phyloP scores from a whole-genome alignment of 148 eudicot species.

The Limonium bicolor region DNA sequence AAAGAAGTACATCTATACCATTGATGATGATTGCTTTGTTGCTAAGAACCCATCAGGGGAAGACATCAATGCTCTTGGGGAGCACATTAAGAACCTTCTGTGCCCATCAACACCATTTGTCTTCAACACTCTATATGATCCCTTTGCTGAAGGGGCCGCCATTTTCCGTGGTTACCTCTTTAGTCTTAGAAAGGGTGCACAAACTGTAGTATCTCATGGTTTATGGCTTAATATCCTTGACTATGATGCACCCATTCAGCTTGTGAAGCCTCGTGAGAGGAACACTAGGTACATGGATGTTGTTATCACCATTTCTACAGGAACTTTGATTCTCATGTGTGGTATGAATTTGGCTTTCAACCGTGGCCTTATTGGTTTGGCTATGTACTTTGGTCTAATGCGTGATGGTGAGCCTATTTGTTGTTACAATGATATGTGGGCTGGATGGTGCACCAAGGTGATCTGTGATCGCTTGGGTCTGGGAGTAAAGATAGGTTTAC shows the following conservation, averaged over 20 bases:
- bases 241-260: conserved; percentile 87
- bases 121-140: conserved; percentile 84
- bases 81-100: conserved; percentile 64
- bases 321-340: conserved; percentile 77
- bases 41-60: conserved; percentile 69
- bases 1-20: conserved; percentile 55
- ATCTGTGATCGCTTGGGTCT: conserved; percentile 4
- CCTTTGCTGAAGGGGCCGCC: conserved; percentile 66
- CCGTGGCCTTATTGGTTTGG: conserved; percentile 80
- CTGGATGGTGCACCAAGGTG: conserved; percentile 85
- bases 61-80: conserved; percentile 67
- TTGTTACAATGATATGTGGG: conserved; percentile 90
- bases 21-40: conserved; percentile 76
- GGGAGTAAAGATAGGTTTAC: conserved; percentile 3
- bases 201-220: conserved; percentile 79
- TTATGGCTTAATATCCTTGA: conserved; percentile 81
- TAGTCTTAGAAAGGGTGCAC: conserved; percentile 70
- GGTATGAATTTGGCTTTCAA: conserved; percentile 74
- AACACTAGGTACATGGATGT: conserved; percentile 68
- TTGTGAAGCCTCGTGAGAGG: conserved; percentile 79
- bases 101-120: conserved; percentile 62
- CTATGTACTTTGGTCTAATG: conserved; percentile 91
- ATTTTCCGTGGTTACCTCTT: conserved; percentile 82
- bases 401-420: conserved; percentile 89
- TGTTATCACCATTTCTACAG: conserved; percentile 70